phyloP scores from a whole-genome alignment of 495 filamentous ascomycete genomes.

The Neurospora pannonica region DNA sequence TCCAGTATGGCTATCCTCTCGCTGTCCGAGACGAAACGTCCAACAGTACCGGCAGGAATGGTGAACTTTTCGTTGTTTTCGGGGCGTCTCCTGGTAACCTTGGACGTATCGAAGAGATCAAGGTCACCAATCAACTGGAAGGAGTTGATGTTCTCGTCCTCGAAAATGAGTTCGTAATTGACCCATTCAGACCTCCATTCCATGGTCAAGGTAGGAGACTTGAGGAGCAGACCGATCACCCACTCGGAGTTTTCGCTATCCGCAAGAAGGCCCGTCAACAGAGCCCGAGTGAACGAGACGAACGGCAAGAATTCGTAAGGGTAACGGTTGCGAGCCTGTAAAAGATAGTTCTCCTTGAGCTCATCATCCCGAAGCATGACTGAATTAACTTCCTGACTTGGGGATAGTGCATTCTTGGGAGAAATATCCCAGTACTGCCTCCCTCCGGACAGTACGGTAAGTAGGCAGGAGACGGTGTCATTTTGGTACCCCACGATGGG shows the following conservation, averaged over 20 bases:
- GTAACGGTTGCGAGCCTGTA: conserved; percentile 60
- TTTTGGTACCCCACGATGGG: conserved; percentile 54
- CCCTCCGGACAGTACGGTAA: conserved; percentile 50
- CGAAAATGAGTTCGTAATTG: conserved; percentile 59
- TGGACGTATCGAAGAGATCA: conserved; percentile 38
- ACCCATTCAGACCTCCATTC: conserved; percentile 45
- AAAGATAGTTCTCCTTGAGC: conserved; percentile 48
- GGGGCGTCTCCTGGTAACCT: conserved; percentile 18
- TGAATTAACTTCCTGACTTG: conserved; percentile 38
- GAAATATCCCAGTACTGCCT: conserved; percentile 46
- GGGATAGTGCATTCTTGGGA: conserved; percentile 20
- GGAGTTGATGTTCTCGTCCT: conserved; percentile 73
- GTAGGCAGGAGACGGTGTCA: conserved; percentile 51
- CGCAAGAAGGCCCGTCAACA: conserved; percentile 26
- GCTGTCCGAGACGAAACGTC: conserved; percentile 60
- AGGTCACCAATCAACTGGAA: conserved; percentile 46
- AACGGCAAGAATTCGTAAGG: conserved; percentile 84
- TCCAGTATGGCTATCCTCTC: conserved; percentile 46
- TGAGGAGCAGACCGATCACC: conserved; percentile 48
- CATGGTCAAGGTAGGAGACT: conserved; percentile 64
- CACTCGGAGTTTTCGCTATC: conserved; percentile 42
- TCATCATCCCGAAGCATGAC: conserved; percentile 45
- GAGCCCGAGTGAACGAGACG: conserved; percentile 37
- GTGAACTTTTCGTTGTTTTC: conserved; percentile 32
- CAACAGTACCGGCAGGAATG: conserved; percentile 55